Conservation (phyloP, 805 yeast genomes). For the Hanseniaspora mollemarum region DNA sequence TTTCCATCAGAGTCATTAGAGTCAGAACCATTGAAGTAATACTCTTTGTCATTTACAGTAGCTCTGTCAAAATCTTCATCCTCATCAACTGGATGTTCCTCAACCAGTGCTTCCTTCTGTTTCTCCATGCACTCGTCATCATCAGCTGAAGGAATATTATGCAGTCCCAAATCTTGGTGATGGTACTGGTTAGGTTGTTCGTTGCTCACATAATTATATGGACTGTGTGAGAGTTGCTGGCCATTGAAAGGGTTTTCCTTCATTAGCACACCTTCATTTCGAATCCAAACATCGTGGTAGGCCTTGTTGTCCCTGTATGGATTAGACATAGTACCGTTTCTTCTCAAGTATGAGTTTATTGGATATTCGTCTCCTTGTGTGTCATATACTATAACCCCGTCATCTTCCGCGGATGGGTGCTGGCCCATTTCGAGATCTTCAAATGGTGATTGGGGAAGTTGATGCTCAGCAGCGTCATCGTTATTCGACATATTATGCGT, state of each 20-base stretch:
- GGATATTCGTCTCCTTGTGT: constrained; percentile 31
- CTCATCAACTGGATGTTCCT: background rate
- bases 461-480: constrained; percentile 14
- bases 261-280: constrained; percentile 4
- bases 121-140: background rate
- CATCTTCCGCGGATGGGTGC: background rate
- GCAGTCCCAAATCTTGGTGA: background rate
- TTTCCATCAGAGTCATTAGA: background rate
- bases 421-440: constrained; percentile 14
- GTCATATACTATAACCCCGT: constrained; percentile 19
- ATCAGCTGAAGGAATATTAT: constrained; percentile 1
- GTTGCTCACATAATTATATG: too few species aligned
- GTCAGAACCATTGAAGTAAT: background rate
- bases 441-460: constrained; percentile 9
- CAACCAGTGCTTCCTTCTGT: background rate
- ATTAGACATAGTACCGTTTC: constrained; percentile 30
- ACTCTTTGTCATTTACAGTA: background rate
- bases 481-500: background rate
- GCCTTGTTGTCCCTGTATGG: constrained; percentile 23
- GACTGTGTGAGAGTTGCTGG: background rate
- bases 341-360: constrained; percentile 28
- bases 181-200: background rate
- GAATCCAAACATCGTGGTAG: constrained; percentile 15
- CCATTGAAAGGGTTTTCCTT: constrained; percentile 6
- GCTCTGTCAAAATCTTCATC: background rate